A percentile compares a stretch with the other conserved stretches of the same genome.
phyloP scores from a whole-genome alignment of 805 yeast species.

The Metahyphopichia silvanorum region DNA sequence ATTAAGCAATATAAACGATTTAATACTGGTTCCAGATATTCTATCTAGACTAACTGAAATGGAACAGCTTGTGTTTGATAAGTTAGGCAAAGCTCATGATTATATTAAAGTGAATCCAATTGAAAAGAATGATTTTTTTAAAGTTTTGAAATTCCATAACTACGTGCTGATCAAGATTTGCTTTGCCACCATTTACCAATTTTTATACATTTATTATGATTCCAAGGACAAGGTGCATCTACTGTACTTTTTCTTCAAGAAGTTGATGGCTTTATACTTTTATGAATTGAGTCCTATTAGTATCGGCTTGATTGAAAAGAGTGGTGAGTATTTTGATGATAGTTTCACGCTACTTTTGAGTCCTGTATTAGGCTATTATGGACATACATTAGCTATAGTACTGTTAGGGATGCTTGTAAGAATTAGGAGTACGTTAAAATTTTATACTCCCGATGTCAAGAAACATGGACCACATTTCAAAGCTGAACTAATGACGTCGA shows the following conservation, averaged over 20 bases:
- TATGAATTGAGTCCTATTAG: background rate
- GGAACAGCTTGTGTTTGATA: background rate
- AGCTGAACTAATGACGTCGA: background rate
- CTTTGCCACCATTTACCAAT: background rate
- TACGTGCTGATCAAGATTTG: background rate
- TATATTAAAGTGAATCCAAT: background rate
- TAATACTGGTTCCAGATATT: too few species aligned
- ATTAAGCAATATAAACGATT: too few species aligned
- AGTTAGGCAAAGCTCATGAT: background rate
- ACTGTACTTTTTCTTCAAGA: background rate
- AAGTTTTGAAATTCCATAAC: background rate
- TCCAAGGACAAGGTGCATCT: background rate
- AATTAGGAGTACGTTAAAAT: background rate
- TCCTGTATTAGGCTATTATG: background rate
- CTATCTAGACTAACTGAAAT: background rate
- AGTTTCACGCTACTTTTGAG: background rate
- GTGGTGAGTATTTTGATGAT: background rate
- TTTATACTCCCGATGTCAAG: too few species aligned
- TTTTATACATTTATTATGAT: slow-evolving; percentile 1
- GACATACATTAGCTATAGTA: background rate
- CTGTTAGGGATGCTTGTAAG: background rate
- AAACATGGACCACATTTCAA: background rate
- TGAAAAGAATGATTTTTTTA: background rate
- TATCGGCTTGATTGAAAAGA: background rate
- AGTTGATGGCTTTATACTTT: background rate